Percentiles rank a stretch among this genome's conserved stretches.
Conservation (phyloP, 257 asterid genomes). For the Solanum acaule region DNA sequence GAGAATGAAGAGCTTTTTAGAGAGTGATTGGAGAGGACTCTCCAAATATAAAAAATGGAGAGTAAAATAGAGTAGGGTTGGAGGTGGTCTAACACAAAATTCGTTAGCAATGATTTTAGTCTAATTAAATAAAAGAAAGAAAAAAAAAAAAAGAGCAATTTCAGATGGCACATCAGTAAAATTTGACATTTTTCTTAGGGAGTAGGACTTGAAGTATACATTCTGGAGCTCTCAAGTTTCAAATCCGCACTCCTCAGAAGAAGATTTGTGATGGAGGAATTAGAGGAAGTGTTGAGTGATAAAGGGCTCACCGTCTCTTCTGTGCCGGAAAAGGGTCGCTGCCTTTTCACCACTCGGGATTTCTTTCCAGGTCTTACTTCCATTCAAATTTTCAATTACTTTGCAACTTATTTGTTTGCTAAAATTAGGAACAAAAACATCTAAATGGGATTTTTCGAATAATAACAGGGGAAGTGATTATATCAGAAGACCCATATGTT, state of each 20-base stretch:
- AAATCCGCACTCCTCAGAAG: not conserved
- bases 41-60: no score
- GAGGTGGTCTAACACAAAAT: no score
- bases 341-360: constrained; percentile 58
- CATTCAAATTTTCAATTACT: not conserved
- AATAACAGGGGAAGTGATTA: constrained; percentile 66
- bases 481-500: constrained; percentile 69
- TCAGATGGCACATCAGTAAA: not conserved
- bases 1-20: no score
- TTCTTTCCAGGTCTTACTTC: constrained; percentile 59
- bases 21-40: no score
- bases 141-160: no score
- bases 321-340: constrained; percentile 73
- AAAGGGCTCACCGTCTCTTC: constrained; percentile 29
- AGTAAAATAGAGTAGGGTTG: no score
- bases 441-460: not conserved
- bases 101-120: not conserved
- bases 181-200: not conserved
- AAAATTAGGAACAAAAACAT: not conserved
- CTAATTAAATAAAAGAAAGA: not conserved
- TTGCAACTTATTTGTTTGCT: not conserved
- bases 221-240: not conserved
- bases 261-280: constrained; percentile 41
- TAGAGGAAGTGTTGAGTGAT: constrained; percentile 27
- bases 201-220: not conserved